Base-by-base conservation (phyloP, 371 early-diverging fungal species). In the Lichtheimia hyalospora region DNA sequence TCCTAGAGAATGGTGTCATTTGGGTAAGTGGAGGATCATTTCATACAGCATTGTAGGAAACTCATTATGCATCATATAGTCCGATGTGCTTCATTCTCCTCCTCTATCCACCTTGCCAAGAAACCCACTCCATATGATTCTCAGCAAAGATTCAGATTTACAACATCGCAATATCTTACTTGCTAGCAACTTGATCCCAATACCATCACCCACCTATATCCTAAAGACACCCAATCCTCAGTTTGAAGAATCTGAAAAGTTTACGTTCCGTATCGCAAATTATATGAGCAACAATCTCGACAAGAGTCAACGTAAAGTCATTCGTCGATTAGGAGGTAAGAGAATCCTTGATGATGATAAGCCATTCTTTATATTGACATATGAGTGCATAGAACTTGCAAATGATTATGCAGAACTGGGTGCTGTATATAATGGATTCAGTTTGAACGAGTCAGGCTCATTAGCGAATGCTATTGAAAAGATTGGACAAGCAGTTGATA, bases 381-480 rank as follows among this genome's bases (percentile, higher is more conserved):
- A 12, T 5, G 18, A 3, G 53, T 7, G 12, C 25, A 34, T 25
- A 81, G 77, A 77, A 61, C 54, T 92, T 23, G 84, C 93, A 0
- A 75, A 78, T 27, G 90, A 92, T 60, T 91, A 91, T 66, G 83
- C 92, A 13, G 96, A 96, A 60, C 79, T 97, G n/a, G 97, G 97
- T 0, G 94, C 93, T 5, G 79, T 88, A 0, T 93, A 95, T 71
- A 97, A 97, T 63, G 95, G 91, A 21, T 95, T 96, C 73, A 96
- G 96, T 56, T 83, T 97, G 52, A 85, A 85, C 58, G 97, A 96
- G 58, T 65, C 69, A 40, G 84, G 81, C 5, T 68, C 70, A n/a
- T 75, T 96, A 13, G 85, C 94, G 3, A 87, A 84, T 40, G 92
- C 91, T 0, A 90, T 96, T 59, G 97, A 96, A 69, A 85, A 88